Percentiles rank a stretch among this genome's conserved stretches.
These are phyloP conservation scores for Cucumis melo DNA, from an alignment of 306 rosid species.

Conservation along the genomic window DNA sequence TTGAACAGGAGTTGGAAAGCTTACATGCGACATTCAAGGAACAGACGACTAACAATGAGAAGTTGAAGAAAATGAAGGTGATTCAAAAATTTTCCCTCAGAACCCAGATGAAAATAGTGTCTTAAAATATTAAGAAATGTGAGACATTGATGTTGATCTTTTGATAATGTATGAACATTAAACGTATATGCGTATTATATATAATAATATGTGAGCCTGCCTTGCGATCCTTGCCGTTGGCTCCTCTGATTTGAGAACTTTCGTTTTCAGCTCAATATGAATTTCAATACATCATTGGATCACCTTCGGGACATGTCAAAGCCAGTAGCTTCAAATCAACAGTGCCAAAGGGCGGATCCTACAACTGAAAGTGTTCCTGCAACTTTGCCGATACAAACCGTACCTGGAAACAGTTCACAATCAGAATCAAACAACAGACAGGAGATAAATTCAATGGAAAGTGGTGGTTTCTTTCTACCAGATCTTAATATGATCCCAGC, in stretches of 20 bases:
- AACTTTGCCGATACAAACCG: neutral
- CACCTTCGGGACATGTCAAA: neutral
- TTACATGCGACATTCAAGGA: constrained; percentile 7
- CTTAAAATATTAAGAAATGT: neutral
- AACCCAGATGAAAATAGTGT: neutral
- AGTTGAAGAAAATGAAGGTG: constrained; percentile 12
- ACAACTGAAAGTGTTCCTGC: neutral
- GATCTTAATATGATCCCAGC: constrained; percentile 16
- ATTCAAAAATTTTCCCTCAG: neutral
- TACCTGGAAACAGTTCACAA: neutral
- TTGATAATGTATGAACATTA: neutral
- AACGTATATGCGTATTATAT: neutral
- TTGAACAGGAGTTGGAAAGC: constrained; percentile 7
- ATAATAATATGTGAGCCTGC: neutral
- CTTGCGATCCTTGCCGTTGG: neutral
- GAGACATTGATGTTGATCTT: neutral
- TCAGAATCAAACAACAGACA: neutral
- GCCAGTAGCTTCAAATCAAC: neutral
- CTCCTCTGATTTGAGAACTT: neutral
- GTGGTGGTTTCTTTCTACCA: constrained; percentile 5
- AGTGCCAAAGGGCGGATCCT: neutral
- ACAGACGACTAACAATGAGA: constrained; percentile 7
- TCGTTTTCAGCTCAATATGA: neutral
- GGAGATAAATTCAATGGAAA: neutral
- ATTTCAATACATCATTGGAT: neutral